Evolutionary conservation across 148 eudicot species (phyloP).

Genomic region (Salicornia ramosissima): DNA sequence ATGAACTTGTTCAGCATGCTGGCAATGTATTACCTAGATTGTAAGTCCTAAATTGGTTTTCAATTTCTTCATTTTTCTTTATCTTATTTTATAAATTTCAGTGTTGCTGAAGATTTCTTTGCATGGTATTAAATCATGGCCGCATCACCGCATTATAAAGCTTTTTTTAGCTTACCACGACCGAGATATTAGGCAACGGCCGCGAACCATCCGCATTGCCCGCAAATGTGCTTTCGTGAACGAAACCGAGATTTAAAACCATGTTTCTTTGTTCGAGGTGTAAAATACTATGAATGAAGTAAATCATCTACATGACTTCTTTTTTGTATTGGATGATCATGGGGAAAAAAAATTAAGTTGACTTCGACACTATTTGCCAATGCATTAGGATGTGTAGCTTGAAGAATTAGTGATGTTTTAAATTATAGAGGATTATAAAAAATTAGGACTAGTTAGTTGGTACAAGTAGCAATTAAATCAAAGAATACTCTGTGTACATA

Average conservation of each 20-base stretch:
- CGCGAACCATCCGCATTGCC: no score
- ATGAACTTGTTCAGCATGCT: constrained; percentile 96
- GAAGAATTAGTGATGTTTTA: not conserved
- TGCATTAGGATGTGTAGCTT: constrained; percentile 3
- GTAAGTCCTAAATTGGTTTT: constrained; percentile 42
- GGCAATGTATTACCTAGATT: constrained; percentile 91
- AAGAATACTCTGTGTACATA: no score
- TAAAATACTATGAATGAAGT: no score
- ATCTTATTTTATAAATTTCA: constrained; percentile 1
- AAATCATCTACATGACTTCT: not conserved
- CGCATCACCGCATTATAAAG: no score
- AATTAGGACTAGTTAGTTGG: not conserved
- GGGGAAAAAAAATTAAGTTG: not conserved
- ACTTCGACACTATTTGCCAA: not conserved
- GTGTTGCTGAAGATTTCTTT: not conserved
- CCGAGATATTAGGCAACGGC: no score
- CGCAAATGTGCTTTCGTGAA: no score
- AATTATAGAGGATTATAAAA: not conserved
- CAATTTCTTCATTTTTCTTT: not conserved
- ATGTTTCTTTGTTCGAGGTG: not conserved
- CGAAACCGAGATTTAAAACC: no score
- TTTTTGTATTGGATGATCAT: not conserved
- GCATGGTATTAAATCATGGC: no score
- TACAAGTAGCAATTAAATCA: not conserved
- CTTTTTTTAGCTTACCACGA: no score